A percentile compares a stretch with the other conserved stretches of the same genome.
Conservation (phyloP, 495 filamentous ascomycete genomes). For the Hypoxylon perforatum region DNA sequence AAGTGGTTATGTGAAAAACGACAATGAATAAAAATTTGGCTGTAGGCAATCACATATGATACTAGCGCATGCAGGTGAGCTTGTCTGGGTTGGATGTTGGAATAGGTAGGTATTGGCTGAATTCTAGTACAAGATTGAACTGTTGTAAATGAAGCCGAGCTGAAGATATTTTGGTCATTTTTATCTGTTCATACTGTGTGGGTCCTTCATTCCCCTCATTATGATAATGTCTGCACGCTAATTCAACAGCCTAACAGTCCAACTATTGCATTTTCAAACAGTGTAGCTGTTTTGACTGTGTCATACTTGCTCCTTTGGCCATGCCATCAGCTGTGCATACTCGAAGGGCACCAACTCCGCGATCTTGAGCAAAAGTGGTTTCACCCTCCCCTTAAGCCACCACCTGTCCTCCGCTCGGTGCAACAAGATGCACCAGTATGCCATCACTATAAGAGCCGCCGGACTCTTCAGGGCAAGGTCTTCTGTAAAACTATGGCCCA, state of each 20-base stretch:
- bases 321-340: constrained; percentile 14
- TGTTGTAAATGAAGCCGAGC: neutral
- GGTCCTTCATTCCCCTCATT: neutral
- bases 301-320: constrained; percentile 14
- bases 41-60: too few relatives aligned
- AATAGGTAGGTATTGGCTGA: too few relatives aligned
- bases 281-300: too few relatives aligned
- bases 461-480: constrained; percentile 18
- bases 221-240: too few relatives aligned
- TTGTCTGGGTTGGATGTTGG: too few relatives aligned
- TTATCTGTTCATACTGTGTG: constrained; percentile 16
- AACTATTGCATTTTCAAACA: too few relatives aligned
- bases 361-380: constrained; percentile 30
- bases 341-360: constrained; percentile 24
- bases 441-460: constrained; percentile 38
- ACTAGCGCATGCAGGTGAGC: too few relatives aligned
- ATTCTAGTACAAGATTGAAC: constrained; percentile 1
- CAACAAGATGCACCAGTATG: constrained; percentile 42
- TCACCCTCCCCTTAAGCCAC: constrained; percentile 31
- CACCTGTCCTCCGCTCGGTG: constrained; percentile 37
- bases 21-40: too few relatives aligned
- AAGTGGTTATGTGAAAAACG: too few relatives aligned
- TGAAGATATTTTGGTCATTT: neutral
- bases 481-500: constrained; percentile 18
- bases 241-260: too few relatives aligned